Base-by-base conservation (phyloP, 192 early-diverging fungal genomes). In the Backusella sp. region DNA sequence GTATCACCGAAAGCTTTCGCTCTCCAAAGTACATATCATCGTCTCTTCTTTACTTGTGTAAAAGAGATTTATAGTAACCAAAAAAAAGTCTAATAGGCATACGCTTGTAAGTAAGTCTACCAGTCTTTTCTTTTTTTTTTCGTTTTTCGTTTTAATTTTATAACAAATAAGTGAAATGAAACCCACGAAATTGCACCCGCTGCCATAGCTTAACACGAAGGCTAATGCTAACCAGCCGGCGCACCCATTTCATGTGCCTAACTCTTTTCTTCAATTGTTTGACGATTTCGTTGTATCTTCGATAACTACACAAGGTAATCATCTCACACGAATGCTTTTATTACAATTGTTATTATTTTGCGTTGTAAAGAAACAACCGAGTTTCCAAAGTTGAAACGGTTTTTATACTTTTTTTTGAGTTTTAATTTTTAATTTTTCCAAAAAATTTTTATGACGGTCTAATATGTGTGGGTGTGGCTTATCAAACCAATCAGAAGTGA, bases 281-380 rank as follows among this genome's bases (percentile, higher is more conserved):
- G 77, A 79, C 77, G 77, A 79, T 79, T 79, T 79, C 77, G 42
- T 39, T 79, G 77, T 74, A 23, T 79, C 77, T 53, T 68, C 41
- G 77, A 79, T 79, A 79, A 62, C 37, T 41, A 74, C 68, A 12
- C 73, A 37, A 74, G 44, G 53, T 74, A 68, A 30, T 12, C 77
- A 79, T 79, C 77, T 79, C 77, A 74, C 77, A 79, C 66, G 77
- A 79, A 79, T 70, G 77, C 77, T 79, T 79, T 79, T 79, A 59
- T 32, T 68, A 53, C 49, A 41, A 68, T 69, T 49, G 72, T 39
- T 59, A 32, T 23, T 71, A 68, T 68, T 66, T 39, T 37, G 39
- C 65, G 66, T 36, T 67, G 67, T 73, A 73, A 70, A 28, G 37
- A 73, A 76, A 69, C 52, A 68, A 68, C 15, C 15, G 28, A 71